A percentile compares a stretch with the other conserved stretches of the same genome.
Evolutionary conservation across 1,284 basidiomycete genomes (phyloP).

Genomic region (Leccinum glutinopallens): DNA sequence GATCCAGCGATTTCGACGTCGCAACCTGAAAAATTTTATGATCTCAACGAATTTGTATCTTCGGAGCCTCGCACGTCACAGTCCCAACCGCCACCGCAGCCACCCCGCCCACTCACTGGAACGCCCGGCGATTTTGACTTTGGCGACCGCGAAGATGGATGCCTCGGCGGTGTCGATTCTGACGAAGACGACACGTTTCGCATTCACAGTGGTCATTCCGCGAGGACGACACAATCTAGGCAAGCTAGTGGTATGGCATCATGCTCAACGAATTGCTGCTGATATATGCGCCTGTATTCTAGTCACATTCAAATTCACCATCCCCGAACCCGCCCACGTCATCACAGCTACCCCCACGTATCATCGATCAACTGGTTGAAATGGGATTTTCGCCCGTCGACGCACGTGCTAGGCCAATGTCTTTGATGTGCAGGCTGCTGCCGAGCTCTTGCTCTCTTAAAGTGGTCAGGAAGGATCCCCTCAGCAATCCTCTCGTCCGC

Average conservation of each 20-base stretch:
- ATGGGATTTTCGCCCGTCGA: conserved; percentile 88
- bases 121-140: conserved; percentile 65
- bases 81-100: not conserved
- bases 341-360: too few species aligned
- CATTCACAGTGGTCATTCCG: too few species aligned
- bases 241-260: too few species aligned
- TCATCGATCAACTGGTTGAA: conserved; percentile 7
- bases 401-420: conserved; percentile 52
- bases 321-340: too few species aligned
- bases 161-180: conserved; percentile 36
- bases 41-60: conserved; percentile 48
- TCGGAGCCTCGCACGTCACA: conserved; percentile 25
- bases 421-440: conserved; percentile 69
- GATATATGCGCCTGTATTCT: too few species aligned
- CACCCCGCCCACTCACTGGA: conserved; percentile 38
- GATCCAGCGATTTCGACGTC: not conserved
- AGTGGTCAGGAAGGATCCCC: too few species aligned
- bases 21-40: conserved; percentile 39
- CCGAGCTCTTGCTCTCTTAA: conserved; percentile 34
- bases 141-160: conserved; percentile 53
- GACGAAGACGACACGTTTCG: too few species aligned
- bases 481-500: too few species aligned
- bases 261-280: too few species aligned
- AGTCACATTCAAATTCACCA: too few species aligned
- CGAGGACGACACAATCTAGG: too few species aligned